These are phyloP conservation scores for Macadamia integrifolia DNA, from an alignment of 164 flowering plant genomes.

Conservation along the genomic window DNA sequence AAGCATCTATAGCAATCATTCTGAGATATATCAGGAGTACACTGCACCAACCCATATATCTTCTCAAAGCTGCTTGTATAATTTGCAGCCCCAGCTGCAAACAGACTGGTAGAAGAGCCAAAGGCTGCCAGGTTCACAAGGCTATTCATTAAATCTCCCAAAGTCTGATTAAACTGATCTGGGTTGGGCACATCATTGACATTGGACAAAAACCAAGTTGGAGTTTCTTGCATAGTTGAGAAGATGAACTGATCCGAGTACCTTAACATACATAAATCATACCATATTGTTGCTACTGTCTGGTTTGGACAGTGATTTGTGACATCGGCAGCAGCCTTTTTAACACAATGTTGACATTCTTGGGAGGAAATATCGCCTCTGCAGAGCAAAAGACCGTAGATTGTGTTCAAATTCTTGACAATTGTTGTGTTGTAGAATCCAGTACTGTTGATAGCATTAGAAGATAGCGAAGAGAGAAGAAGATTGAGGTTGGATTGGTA, in stretches of 20 bases:
- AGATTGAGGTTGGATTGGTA: conserved; percentile 14
- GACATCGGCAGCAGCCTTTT: not conserved
- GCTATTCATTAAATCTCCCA: not conserved
- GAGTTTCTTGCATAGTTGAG: not conserved
- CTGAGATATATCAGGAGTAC: too few relatives aligned
- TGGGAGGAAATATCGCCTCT: conserved; percentile 11
- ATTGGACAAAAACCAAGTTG: not conserved
- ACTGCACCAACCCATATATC: too few relatives aligned
- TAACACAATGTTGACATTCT: conserved; percentile 11
- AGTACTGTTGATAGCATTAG: conserved; percentile 2
- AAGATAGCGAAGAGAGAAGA: conserved; percentile 14
- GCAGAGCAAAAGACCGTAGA: conserved; percentile 16
- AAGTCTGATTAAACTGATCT: not conserved
- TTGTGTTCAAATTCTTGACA: conserved; percentile 3
- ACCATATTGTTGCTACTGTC: conserved; percentile 12
- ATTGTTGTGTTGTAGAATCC: conserved; percentile 10
- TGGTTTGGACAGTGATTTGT: conserved; percentile 7
- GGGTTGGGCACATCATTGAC: not conserved
- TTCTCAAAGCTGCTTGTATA: not conserved
- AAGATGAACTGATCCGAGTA: conserved; percentile 14
- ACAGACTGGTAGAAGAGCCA: not conserved
- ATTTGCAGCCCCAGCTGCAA: conserved; percentile 1
- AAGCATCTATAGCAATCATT: too few relatives aligned
- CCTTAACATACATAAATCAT: conserved; percentile 11
- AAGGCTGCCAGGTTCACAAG: not conserved